A percentile compares a stretch with the other conserved stretches of the same genome.
Evolutionary conservation across 208 protist species (phyloP).

Genomic region (Trypanosoma conorhini): DNA sequence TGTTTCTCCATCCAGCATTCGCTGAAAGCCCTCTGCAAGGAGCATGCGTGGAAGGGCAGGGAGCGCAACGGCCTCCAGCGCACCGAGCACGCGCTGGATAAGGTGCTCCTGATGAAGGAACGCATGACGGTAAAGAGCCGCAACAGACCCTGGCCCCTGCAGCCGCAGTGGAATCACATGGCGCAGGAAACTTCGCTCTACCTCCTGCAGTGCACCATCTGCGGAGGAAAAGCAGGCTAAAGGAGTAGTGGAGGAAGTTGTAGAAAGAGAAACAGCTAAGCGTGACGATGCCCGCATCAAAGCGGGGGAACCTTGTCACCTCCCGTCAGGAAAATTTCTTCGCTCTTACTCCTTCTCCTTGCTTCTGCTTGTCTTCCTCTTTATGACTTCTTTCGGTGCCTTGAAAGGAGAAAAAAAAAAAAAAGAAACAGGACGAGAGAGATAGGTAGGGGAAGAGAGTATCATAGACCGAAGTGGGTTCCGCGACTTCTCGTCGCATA

Average conservation of each 20-base stretch:
- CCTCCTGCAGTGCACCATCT: background rate
- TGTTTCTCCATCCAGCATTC: constrained; percentile 58
- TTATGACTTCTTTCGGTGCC: background rate
- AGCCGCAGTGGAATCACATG: constrained; percentile 74
- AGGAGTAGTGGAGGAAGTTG: background rate
- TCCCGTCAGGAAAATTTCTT: background rate
- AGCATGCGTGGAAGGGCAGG: constrained; percentile 78
- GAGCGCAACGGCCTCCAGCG: constrained; percentile 70
- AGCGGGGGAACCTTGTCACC: background rate
- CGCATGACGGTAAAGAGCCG: constrained; percentile 62
- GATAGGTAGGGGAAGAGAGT: too few species aligned
- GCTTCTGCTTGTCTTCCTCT: background rate
- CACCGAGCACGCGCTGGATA: constrained; percentile 51
- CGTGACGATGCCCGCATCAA: constrained; percentile 7
- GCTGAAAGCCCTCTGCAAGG: constrained; percentile 82
- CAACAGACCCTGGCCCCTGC: constrained; percentile 51
- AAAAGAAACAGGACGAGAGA: constrained; percentile 7
- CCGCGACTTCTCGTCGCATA: background rate
- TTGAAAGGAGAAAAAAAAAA: constrained; percentile 1
- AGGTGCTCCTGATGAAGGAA: constrained; percentile 72
- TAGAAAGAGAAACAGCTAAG: background rate
- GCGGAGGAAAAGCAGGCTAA: background rate
- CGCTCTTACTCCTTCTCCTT: background rate
- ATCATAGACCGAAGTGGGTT: background rate
- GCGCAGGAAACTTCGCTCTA: constrained; percentile 59